phyloP scores from a whole-genome alignment of 164 flowering plant genomes.

The Vitis cinerea region DNA sequence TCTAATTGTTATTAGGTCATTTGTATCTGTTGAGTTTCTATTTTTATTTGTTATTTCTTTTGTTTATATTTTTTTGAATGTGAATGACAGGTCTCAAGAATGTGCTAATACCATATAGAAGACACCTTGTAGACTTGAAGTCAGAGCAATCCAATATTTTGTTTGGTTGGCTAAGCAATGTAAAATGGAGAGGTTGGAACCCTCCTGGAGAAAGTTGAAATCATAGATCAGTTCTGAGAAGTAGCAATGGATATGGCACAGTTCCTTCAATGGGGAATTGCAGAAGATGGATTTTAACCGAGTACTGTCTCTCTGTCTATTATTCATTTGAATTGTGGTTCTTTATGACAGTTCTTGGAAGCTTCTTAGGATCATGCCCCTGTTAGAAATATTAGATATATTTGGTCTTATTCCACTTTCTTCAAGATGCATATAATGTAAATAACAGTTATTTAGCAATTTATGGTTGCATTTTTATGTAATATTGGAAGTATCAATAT shows the following conservation, averaged over 20 bases:
- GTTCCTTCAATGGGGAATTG: neutral
- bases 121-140: slow-evolving; percentile 57
- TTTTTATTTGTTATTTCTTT: no score
- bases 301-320: neutral
- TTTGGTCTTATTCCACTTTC: neutral
- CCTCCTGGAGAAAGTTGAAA: slow-evolving; percentile 18
- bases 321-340: neutral
- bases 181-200: slow-evolving; percentile 43
- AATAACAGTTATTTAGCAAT: neutral
- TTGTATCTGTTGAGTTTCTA: neutral
- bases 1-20: neutral
- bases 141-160: slow-evolving; percentile 35
- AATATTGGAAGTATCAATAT: neutral
- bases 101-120: slow-evolving; percentile 82
- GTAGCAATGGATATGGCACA: neutral
- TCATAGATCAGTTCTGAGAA: neutral
- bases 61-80: neutral
- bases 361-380: neutral
- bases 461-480: neutral
- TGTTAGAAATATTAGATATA: neutral
- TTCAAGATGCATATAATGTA: slow-evolving; percentile 10
- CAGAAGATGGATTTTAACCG: neutral
- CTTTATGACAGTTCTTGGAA: neutral
- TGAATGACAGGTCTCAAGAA: slow-evolving; percentile 68
- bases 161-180: slow-evolving; percentile 56